phyloP scores from a whole-genome alignment of 1,284 basidiomycete genomes.

The Fomes fomentarius region DNA sequence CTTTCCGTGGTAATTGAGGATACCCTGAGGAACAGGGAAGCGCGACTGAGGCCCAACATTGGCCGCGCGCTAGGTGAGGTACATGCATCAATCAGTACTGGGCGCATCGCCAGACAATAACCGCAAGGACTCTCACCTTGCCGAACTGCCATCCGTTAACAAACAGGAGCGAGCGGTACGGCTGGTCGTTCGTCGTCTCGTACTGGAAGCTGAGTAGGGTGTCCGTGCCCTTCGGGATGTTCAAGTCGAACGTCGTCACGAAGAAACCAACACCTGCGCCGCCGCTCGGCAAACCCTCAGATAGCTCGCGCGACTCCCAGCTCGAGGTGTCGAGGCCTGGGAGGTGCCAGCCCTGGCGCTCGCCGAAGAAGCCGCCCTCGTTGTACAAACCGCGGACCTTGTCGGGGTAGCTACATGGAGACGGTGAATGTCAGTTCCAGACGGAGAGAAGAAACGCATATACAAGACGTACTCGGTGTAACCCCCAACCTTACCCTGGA shows the following conservation, averaged over 20 bases:
- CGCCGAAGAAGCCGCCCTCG: slow-evolving; percentile 80
- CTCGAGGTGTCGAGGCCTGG: slow-evolving; percentile 62
- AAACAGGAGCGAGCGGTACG: slow-evolving; percentile 73
- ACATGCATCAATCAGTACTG: too few relatives aligned
- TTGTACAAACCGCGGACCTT: slow-evolving; percentile 74
- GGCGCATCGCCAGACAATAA: too few relatives aligned
- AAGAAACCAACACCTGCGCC: slow-evolving; percentile 80
- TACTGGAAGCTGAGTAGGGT: slow-evolving; percentile 72
- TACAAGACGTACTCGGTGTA: slow-evolving; percentile 59
- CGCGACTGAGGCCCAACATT: slow-evolving; percentile 64
- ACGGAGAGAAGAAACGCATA: too few relatives aligned
- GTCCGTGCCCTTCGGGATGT: slow-evolving; percentile 60
- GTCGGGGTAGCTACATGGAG: slow-evolving; percentile 58
- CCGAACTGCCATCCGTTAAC: slow-evolving; percentile 89
- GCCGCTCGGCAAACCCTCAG: slow-evolving; percentile 57
- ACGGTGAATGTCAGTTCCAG: not conserved
- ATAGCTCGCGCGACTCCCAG: slow-evolving; percentile 59
- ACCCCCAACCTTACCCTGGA: slow-evolving; percentile 82
- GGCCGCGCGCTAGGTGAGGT: slow-evolving; percentile 30
- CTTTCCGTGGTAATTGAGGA: slow-evolving; percentile 67
- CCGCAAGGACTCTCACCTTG: slow-evolving; percentile 64
- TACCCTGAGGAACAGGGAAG: slow-evolving; percentile 77
- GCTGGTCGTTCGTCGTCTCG: slow-evolving; percentile 38
- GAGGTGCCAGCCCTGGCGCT: slow-evolving; percentile 82
- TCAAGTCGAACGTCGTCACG: slow-evolving; percentile 70